Percentiles rank a stretch among this genome's conserved stretches.
phyloP scores from a whole-genome alignment of 768 basidiomycete species.

The Kwoniella pini region DNA sequence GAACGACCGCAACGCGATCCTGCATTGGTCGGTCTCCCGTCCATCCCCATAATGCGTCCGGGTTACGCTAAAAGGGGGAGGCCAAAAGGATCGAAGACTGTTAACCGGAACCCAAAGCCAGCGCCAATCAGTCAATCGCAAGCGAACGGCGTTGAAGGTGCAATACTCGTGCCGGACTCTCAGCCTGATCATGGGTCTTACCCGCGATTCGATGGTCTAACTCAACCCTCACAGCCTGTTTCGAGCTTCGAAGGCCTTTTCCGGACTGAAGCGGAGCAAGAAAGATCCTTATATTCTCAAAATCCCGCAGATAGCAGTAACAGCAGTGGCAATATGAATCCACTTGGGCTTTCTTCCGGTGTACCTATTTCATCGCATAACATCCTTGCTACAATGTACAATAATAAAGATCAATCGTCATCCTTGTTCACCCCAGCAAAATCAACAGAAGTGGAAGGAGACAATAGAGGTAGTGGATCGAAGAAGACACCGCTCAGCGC shows the following conservation, averaged over 20 bases:
- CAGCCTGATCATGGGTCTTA: slow-evolving; percentile 4
- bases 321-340: too few species aligned
- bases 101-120: neutral
- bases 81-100: slow-evolving; percentile 17
- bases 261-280: neutral
- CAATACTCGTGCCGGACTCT: slow-evolving; percentile 6
- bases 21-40: neutral
- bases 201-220: neutral
- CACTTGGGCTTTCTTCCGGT: too few species aligned
- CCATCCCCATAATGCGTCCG: neutral
- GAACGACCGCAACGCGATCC: neutral
- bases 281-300: neutral
- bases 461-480: neutral
- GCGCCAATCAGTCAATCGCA: neutral
- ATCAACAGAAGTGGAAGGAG: neutral
- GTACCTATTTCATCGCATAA: too few species aligned
- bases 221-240: neutral
- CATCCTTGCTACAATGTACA: too few species aligned
- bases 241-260: neutral
- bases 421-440: neutral
- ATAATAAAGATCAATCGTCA: neutral
- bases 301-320: too few species aligned
- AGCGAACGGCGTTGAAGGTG: neutral
- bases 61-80: slow-evolving; percentile 7
- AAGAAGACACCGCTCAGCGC: neutral